Evolutionary conservation across 495 filamentous ascomycete genomes (phyloP).

Genomic region (Neurospora tetraspora): DNA sequence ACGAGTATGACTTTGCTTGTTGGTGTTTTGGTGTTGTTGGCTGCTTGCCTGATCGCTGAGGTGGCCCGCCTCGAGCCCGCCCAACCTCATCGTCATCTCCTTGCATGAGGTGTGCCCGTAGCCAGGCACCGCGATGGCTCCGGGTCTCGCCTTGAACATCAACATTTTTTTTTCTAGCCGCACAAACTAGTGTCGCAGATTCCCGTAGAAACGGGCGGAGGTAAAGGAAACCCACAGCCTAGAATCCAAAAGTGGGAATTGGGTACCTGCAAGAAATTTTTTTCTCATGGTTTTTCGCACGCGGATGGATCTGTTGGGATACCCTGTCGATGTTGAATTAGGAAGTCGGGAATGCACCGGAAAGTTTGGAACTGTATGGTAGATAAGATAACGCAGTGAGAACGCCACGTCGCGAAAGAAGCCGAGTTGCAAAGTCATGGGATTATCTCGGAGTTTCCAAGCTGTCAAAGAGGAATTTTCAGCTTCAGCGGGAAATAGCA

Average conservation of each 20-base stretch:
- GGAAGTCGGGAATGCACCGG: not conserved
- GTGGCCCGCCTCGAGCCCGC: not conserved
- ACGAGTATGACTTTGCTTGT: not conserved
- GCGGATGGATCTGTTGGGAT: not conserved
- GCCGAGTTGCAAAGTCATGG: not conserved
- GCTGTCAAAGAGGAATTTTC: not conserved
- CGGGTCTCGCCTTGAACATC: not conserved
- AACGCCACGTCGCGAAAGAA: not conserved
- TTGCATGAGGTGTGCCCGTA: not conserved
- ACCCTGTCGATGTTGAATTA: not conserved
- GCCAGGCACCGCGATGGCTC: not conserved
- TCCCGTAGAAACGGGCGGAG: not conserved
- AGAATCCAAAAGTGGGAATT: not conserved
- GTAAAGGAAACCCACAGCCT: not conserved
- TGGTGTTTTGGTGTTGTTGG: not conserved
- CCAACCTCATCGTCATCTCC: not conserved
- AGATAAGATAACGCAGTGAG: not conserved
- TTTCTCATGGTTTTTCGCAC: not conserved
- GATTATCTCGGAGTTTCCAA: not conserved
- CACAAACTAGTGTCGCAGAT: not conserved
- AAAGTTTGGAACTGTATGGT: not conserved
- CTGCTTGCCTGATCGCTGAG: not conserved
- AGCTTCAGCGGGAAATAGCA: not conserved
- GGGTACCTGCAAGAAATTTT: not conserved
- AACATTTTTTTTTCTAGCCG: not conserved